Evolutionary conservation across 208 protist genomes (phyloP).

Genomic region (Naegleria gruberi): DNA sequence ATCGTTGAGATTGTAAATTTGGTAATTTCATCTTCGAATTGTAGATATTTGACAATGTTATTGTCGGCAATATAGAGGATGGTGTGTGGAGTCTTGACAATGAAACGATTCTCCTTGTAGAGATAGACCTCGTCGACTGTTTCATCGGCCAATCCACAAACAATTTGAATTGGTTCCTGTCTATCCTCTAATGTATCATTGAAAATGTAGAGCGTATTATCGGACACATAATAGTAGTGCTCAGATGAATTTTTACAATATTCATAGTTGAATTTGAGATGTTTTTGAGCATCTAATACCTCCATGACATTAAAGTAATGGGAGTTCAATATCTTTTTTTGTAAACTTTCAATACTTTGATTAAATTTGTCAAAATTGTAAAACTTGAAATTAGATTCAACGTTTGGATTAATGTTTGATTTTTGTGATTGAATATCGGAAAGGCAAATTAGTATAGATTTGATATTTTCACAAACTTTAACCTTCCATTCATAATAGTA

Average conservation of each 20-base stretch:
- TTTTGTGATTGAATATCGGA: not conserved
- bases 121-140: not conserved
- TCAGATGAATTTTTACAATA: not conserved
- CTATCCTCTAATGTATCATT: not conserved
- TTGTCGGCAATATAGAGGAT: not conserved
- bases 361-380: not conserved
- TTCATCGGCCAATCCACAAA: not conserved
- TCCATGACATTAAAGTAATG: not conserved
- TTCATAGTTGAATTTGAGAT: not conserved
- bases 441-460: not conserved
- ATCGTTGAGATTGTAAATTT: not conserved
- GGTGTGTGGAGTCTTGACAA: not conserved
- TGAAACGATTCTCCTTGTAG: not conserved
- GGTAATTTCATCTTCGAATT: not conserved
- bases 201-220: not conserved
- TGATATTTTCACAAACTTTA: not conserved
- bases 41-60: not conserved
- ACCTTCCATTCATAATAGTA: not conserved
- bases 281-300: not conserved
- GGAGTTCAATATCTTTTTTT: not conserved
- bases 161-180: not conserved
- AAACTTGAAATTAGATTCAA: not conserved
- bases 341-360: not conserved
- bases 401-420: not conserved
- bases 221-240: not conserved